These are phyloP conservation scores for Ordospora pajunii DNA, from an alignment of 371 early-diverging fungal species.

Conservation along the genomic window DNA sequence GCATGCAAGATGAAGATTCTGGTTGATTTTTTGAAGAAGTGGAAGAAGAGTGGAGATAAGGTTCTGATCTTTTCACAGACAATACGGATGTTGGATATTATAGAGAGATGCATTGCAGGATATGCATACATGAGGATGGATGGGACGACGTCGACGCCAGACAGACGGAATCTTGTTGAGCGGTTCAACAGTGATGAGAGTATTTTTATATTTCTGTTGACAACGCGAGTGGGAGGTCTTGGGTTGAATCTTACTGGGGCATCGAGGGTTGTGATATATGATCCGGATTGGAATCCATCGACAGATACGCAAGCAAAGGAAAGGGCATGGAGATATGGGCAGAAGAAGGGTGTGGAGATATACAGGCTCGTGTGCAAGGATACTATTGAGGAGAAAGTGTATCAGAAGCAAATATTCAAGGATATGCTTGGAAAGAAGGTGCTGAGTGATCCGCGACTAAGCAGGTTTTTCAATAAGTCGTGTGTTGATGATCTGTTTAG, in stretches of 20 bases:
- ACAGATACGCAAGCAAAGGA: conserved; percentile 89
- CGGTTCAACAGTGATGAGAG: conserved; percentile 68
- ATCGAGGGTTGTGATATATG: conserved; percentile 81
- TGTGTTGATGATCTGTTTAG: conserved; percentile 71
- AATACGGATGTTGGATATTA: conserved; percentile 82
- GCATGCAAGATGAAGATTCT: conserved; percentile 10
- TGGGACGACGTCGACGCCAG: conserved; percentile 75
- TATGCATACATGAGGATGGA: conserved; percentile 78
- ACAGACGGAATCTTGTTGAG: conserved; percentile 72
- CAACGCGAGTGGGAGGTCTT: conserved; percentile 87
- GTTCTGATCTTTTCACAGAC: conserved; percentile 88
- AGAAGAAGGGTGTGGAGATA: conserved; percentile 75
- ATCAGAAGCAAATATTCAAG: conserved; percentile 70
- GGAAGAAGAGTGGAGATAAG: conserved; percentile 72
- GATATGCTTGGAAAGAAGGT: conserved; percentile 84
- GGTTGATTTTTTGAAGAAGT: conserved; percentile 69
- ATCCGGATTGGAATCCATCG: conserved; percentile 96
- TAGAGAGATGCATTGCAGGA: conserved; percentile 66
- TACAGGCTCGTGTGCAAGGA: conserved; percentile 87
- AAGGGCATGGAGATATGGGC: conserved; percentile 87
- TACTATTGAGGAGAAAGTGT: conserved; percentile 73
- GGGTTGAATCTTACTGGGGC: conserved; percentile 89
- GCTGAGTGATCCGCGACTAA: conserved; percentile 76
- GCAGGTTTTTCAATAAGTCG: conserved; percentile 72
- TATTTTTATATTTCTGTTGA: conserved; percentile 77